A percentile compares a stretch with the other conserved stretches of the same genome.
Conservation (phyloP, 768 basidiomycete genomes). For the Russula sp. region DNA sequence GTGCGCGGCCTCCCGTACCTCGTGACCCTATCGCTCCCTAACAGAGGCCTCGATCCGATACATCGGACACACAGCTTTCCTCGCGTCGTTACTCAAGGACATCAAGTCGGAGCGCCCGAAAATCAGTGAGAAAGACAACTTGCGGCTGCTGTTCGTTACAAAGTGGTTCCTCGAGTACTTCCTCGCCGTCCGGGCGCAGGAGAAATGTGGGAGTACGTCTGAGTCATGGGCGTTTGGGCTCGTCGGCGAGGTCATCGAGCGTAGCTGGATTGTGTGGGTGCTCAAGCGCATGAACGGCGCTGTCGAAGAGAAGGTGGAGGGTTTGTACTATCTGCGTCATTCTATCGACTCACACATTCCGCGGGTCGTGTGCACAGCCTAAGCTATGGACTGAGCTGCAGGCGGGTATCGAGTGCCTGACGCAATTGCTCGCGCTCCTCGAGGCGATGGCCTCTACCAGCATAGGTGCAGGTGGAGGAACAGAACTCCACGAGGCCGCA, state of each 20-base stretch:
- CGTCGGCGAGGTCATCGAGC: constrained; percentile 81
- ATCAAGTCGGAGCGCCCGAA: constrained; percentile 89
- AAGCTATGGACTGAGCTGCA: constrained; percentile 93
- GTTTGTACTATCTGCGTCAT: neutral
- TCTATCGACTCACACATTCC: neutral
- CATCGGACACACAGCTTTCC: constrained; percentile 57
- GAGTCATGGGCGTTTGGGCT: constrained; percentile 61
- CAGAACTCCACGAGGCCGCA: constrained; percentile 59
- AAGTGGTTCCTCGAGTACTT: constrained; percentile 95
- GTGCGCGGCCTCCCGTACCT: constrained; percentile 43
- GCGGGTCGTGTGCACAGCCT: constrained; percentile 46
- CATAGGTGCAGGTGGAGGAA: constrained; percentile 35
- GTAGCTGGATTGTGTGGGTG: constrained; percentile 86
- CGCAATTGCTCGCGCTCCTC: constrained; percentile 84
- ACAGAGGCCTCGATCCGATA: neutral
- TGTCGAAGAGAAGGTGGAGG: constrained; percentile 80
- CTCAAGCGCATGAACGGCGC: constrained; percentile 83
- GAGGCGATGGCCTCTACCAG: constrained; percentile 68
- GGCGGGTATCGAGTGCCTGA: constrained; percentile 90
- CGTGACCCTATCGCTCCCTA: neutral
- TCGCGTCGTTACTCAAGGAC: constrained; percentile 80
- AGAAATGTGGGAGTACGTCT: constrained; percentile 36
- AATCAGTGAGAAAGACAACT: constrained; percentile 91
- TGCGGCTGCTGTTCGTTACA: constrained; percentile 78
- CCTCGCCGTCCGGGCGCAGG: constrained; percentile 42